Percentiles rank a stretch among this genome's conserved stretches.
Conservation (phyloP, 2,329 filamentous ascomycete species). For the Fusarium sp. region DNA sequence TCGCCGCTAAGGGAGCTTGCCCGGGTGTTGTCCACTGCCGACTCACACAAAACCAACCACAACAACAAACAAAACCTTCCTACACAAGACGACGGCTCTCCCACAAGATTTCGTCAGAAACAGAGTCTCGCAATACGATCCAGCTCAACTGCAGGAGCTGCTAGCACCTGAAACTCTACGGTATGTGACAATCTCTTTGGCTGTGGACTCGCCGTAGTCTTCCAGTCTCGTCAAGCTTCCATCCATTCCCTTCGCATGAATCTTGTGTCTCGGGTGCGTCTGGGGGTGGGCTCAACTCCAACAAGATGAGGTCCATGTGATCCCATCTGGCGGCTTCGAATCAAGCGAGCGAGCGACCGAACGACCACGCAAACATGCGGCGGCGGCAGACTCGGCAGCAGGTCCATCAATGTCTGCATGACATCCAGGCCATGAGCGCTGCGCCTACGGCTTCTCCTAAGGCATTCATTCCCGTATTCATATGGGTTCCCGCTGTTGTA, state of each 20-base stretch:
- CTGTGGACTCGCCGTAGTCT: background rate
- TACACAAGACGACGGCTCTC: conserved; percentile 11
- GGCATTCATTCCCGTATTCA: conserved; percentile 13
- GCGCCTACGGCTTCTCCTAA: conserved; percentile 7
- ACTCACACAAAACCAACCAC: conserved; percentile 36
- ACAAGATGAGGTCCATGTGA: conserved; percentile 36
- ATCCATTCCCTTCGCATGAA: conserved; percentile 18
- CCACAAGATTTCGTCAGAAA: background rate
- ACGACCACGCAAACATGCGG: conserved; percentile 27
- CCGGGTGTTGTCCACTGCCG: conserved; percentile 33
- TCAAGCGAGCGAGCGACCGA: conserved; percentile 12
- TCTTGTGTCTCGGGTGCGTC: conserved; percentile 26
- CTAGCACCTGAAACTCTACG: background rate
- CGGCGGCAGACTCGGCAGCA: conserved; percentile 23
- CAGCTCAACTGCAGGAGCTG: background rate
- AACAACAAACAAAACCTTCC: conserved; percentile 8
- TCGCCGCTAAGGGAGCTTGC: conserved; percentile 36
- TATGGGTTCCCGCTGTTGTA: conserved; percentile 11
- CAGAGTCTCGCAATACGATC: background rate
- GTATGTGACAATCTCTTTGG: conserved; percentile 13
- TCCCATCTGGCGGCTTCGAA: conserved; percentile 32
- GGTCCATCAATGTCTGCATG: conserved; percentile 39
- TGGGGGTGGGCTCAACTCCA: conserved; percentile 36
- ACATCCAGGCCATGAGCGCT: conserved; percentile 32
- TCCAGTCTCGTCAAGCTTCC: background rate